phyloP scores from a whole-genome alignment of 768 basidiomycete genomes.

The Termitomyces sp. region DNA sequence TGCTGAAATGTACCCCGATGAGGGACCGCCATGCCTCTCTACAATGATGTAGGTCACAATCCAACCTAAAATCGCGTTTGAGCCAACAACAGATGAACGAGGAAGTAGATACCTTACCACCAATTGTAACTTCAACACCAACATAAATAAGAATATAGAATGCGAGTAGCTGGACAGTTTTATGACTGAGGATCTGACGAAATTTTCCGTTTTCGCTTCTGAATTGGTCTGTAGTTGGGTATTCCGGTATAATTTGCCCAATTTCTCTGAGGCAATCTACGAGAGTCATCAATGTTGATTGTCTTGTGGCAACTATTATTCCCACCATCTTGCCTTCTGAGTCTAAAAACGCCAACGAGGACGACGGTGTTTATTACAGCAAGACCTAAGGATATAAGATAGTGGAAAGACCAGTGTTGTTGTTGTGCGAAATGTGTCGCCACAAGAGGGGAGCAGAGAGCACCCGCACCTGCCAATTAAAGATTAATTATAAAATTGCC shows the following conservation, averaged over 20 bases:
- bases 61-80: slow-evolving; percentile 43
- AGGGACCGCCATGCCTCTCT: slow-evolving; percentile 30
- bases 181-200: slow-evolving; percentile 46
- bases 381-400: slow-evolving; percentile 64
- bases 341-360: slow-evolving; percentile 56
- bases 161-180: slow-evolving; percentile 57
- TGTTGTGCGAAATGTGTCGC: slow-evolving; percentile 76
- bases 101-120: slow-evolving; percentile 25
- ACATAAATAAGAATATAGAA: slow-evolving; percentile 65
- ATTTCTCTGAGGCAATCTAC: slow-evolving; percentile 46
- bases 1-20: slow-evolving; percentile 24
- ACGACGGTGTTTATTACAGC: slow-evolving; percentile 50
- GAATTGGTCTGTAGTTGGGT: slow-evolving; percentile 16
- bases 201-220: slow-evolving; percentile 23
- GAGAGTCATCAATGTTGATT: neutral
- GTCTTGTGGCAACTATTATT: neutral
- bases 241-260: slow-evolving; percentile 36
- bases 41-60: slow-evolving; percentile 55
- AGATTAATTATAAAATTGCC: neutral
- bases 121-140: slow-evolving; percentile 61
- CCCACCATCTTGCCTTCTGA: slow-evolving; percentile 66
- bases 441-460: slow-evolving; percentile 65
- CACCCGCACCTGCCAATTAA: slow-evolving; percentile 48
- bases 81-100: neutral
- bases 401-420: slow-evolving; percentile 73